Evolutionary conservation across 441 rosid species (phyloP).

Genomic region (Cnidoscolus chayamansa): DNA sequence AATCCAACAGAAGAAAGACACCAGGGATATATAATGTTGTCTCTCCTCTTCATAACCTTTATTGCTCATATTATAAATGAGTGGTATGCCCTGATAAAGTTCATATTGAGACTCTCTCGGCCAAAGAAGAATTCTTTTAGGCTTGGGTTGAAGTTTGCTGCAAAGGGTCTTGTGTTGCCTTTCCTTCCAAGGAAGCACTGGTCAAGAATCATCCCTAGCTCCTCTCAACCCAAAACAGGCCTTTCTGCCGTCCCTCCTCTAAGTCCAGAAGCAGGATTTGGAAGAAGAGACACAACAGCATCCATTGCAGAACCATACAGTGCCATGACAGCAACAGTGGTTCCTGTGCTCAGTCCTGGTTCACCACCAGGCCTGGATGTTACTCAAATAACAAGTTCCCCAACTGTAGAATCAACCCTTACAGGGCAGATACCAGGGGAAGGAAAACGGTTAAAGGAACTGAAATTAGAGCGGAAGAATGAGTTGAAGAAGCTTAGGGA

Average conservation of each 20-base stretch:
- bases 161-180: constrained; percentile 46
- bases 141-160: constrained; percentile 37
- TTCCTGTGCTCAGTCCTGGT: constrained; percentile 44
- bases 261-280: constrained; percentile 30
- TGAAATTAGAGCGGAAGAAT: constrained; percentile 31
- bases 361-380: constrained; percentile 28
- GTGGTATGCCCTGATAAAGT: constrained; percentile 40
- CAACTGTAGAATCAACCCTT: constrained; percentile 14
- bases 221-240: constrained; percentile 32
- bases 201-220: constrained; percentile 31
- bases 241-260: constrained; percentile 31
- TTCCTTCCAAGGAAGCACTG: constrained; percentile 43
- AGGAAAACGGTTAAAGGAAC: constrained; percentile 21
- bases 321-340: constrained; percentile 46
- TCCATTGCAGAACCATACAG: constrained; percentile 27
- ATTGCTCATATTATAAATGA: constrained; percentile 41
- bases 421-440: constrained; percentile 22
- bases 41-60: constrained; percentile 41
- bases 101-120: constrained; percentile 32
- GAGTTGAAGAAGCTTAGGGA: constrained; percentile 50
- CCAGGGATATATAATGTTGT: constrained; percentile 38
- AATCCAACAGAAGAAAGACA: constrained; percentile 23
- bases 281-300: constrained; percentile 23
- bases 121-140: constrained; percentile 36
- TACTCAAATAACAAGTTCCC: constrained; percentile 19